These are phyloP conservation scores for Globisporangium polare DNA, from an alignment of 352 stramenopile species.

Conservation along the genomic window DNA sequence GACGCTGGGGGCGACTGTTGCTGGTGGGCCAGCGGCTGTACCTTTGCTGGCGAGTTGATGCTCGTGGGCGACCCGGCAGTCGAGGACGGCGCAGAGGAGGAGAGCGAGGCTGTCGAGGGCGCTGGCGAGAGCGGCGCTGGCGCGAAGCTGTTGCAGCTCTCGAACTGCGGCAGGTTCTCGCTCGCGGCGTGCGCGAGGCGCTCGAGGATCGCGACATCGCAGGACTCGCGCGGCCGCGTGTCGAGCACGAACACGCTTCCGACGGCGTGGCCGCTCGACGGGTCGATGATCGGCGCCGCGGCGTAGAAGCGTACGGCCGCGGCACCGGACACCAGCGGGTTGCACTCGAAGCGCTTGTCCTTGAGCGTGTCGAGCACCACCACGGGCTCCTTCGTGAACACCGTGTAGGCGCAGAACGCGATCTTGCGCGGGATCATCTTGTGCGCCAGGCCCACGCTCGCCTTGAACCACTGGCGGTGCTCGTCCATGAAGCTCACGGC, in stretches of 20 bases:
- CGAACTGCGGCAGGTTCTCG: constrained; percentile 43
- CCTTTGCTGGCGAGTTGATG: constrained; percentile 1
- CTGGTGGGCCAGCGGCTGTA: neutral
- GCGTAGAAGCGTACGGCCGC: constrained; percentile 95
- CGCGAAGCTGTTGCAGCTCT: constrained; percentile 9
- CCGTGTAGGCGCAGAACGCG: constrained; percentile 70
- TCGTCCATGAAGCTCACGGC: constrained; percentile 80
- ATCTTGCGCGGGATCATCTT: constrained; percentile 81
- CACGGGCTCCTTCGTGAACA: constrained; percentile 52
- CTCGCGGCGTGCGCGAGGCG: constrained; percentile 49
- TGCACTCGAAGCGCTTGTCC: constrained; percentile 86
- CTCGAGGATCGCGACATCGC: constrained; percentile 66
- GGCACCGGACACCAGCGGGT: constrained; percentile 85
- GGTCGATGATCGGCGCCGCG: constrained; percentile 63
- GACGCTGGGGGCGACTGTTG: neutral
- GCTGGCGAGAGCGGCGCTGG: constrained; percentile 6
- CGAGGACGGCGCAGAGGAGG: constrained; percentile 15
- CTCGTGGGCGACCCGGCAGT: constrained; percentile 11
- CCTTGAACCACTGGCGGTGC: constrained; percentile 77
- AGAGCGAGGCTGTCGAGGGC: constrained; percentile 34
- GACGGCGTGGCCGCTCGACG: constrained; percentile 46
- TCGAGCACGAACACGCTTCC: constrained; percentile 84
- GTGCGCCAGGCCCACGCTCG: constrained; percentile 60
- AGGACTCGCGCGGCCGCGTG: constrained; percentile 63
- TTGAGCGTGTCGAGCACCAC: constrained; percentile 87